phyloP scores from a whole-genome alignment of 257 asterid genomes.

The Solanum chiquidenum region DNA sequence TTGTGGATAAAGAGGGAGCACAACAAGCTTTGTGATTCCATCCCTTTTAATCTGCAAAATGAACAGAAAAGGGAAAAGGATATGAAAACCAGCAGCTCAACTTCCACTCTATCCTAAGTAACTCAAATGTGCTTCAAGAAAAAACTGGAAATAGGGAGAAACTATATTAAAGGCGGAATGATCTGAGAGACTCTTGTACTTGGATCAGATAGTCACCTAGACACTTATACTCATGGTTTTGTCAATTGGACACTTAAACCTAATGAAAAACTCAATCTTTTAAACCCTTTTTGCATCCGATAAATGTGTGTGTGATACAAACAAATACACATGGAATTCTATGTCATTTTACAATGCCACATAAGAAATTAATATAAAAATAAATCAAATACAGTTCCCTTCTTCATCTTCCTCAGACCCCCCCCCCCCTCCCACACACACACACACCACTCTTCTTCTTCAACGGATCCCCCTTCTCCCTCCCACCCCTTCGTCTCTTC shows the following conservation, averaged over 20 bases:
- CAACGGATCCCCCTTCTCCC: background rate
- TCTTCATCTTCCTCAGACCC: background rate
- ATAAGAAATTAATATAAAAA: background rate
- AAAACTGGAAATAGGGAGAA: background rate
- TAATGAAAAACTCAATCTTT: background rate
- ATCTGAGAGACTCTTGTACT: background rate
- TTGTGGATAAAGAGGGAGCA: conserved; percentile 96
- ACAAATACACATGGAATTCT: background rate
- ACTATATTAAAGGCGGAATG: background rate
- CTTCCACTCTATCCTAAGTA: background rate
- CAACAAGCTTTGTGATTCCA: conserved; percentile 83
- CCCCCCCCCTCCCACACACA: too few relatives aligned
- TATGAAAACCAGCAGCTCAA: background rate
- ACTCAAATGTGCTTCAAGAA: background rate
- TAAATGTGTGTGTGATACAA: background rate
- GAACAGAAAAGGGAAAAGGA: background rate
- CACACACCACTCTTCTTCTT: background rate
- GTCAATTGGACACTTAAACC: background rate
- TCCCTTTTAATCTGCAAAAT: conserved; percentile 65
- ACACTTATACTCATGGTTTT: background rate
- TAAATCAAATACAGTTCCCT: background rate
- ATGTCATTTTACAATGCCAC: background rate
- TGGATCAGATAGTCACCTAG: background rate
- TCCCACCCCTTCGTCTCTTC: too few relatives aligned
- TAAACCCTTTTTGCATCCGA: background rate